These are phyloP conservation scores for Trametes elegans DNA, from an alignment of 768 basidiomycete species.

Conservation along the genomic window DNA sequence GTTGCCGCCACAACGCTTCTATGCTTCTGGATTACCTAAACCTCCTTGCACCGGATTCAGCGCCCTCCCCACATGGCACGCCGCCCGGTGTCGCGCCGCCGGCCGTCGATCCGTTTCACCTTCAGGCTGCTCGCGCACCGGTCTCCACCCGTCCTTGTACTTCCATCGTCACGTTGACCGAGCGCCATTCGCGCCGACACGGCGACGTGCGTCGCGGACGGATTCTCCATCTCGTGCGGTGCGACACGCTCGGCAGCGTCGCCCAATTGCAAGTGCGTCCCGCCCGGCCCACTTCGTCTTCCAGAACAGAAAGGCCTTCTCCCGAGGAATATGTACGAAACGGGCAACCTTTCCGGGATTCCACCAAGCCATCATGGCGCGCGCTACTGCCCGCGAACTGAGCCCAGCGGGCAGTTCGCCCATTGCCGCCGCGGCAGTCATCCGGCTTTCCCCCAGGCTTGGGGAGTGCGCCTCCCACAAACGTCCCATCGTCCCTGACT, in stretches of 20 bases:
- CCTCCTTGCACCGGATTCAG: conserved; percentile 18
- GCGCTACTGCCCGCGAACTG: conserved; percentile 1
- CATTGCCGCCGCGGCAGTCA: conserved; percentile 6
- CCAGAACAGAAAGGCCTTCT: conserved; percentile 13
- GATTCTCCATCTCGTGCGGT: no score
- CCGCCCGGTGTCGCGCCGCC: neutral
- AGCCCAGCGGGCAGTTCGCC: conserved; percentile 12
- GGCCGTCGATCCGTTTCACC: conserved; percentile 6
- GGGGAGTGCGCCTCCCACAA: neutral
- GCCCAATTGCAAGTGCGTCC: conserved; percentile 11
- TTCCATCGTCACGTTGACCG: no score
- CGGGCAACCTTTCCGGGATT: conserved; percentile 3
- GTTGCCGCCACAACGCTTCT: conserved; percentile 19
- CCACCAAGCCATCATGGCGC: neutral
- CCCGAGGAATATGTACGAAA: conserved; percentile 2
- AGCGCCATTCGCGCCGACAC: no score
- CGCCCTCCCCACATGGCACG: neutral
- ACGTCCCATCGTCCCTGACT: conserved; percentile 13
- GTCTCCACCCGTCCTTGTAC: neutral
- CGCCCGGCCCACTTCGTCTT: conserved; percentile 1
- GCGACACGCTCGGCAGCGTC: conserved; percentile 6
- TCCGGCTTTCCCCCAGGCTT: neutral
- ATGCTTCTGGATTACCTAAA: conserved; percentile 13
- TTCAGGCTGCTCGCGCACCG: neutral
- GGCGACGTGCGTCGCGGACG: no score